These are phyloP conservation scores for Citrus medica DNA, from an alignment of 345 rosid species.

Conservation along the genomic window DNA sequence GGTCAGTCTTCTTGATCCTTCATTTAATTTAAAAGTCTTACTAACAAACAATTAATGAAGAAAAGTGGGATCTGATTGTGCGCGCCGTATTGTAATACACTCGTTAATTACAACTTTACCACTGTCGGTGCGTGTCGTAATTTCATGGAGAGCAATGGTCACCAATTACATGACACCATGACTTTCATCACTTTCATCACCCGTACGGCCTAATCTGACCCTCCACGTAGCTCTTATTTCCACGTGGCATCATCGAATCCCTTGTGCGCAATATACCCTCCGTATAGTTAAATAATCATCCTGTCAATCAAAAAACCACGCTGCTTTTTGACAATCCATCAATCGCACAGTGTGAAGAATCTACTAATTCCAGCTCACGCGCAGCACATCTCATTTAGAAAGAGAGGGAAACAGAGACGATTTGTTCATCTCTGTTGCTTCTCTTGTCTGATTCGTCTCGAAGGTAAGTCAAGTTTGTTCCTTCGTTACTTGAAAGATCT, in stretches of 20 bases:
- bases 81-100: too few relatives aligned
- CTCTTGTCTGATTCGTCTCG: not conserved
- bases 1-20: not conserved
- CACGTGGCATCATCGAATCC: conserved; percentile 17
- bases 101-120: conserved; percentile 28
- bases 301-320: not conserved
- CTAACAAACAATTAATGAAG: not conserved
- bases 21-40: not conserved
- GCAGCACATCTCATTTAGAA: not conserved
- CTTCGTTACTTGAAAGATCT: conserved; percentile 21
- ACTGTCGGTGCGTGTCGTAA: conserved; percentile 37
- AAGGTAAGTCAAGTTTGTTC: conserved; percentile 6
- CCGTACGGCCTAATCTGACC: not conserved
- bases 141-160: not conserved
- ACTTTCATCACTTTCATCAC: not conserved
- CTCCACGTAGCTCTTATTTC: not conserved
- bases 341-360: not conserved
- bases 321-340: not conserved
- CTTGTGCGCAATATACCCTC: not conserved
- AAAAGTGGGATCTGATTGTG: not conserved
- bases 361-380: not conserved
- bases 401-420: not conserved
- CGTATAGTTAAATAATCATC: not conserved
- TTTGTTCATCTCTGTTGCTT: conserved; percentile 3
- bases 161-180: not conserved